Evolutionary conservation across 2,329 filamentous ascomycete species (phyloP).

Genomic region (Akanthomyces muscarius): DNA sequence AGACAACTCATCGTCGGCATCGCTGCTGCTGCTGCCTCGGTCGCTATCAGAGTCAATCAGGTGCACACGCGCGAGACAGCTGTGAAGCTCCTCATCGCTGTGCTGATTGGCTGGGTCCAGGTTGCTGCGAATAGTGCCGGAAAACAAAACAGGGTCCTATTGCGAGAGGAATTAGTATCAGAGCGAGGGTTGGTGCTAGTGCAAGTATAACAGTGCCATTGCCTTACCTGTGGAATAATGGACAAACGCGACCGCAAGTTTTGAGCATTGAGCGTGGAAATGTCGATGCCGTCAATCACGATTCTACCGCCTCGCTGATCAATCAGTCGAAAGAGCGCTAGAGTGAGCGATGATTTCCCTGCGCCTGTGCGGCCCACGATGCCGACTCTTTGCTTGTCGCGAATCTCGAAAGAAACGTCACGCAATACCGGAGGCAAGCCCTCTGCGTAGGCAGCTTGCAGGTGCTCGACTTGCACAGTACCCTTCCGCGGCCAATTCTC

Average conservation of each 20-base stretch:
- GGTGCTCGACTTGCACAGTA: conserved; percentile 63
- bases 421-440: conserved; percentile 68
- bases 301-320: conserved; percentile 63
- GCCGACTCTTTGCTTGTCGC: conserved; percentile 66
- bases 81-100: conserved; percentile 40
- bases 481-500: conserved; percentile 74
- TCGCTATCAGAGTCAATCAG: conserved; percentile 40
- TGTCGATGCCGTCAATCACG: conserved; percentile 69
- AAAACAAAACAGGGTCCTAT: conserved; percentile 72
- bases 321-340: conserved; percentile 74
- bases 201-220: neutral
- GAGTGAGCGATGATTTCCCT: conserved; percentile 72
- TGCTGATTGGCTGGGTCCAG: conserved; percentile 66
- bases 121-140: conserved; percentile 68
- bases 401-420: conserved; percentile 63
- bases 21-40: conserved; percentile 31
- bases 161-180: neutral
- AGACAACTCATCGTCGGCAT: conserved; percentile 34
- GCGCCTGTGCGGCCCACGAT: conserved; percentile 75
- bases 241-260: conserved; percentile 69
- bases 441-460: conserved; percentile 67
- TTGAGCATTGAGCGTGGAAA: conserved; percentile 65
- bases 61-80: conserved; percentile 59
- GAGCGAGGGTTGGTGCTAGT: conserved; percentile 30
- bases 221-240: conserved; percentile 62